Percentiles rank a stretch among this genome's conserved stretches.
Conservation (phyloP, 768 basidiomycete genomes). For the Boletus bicolor region DNA sequence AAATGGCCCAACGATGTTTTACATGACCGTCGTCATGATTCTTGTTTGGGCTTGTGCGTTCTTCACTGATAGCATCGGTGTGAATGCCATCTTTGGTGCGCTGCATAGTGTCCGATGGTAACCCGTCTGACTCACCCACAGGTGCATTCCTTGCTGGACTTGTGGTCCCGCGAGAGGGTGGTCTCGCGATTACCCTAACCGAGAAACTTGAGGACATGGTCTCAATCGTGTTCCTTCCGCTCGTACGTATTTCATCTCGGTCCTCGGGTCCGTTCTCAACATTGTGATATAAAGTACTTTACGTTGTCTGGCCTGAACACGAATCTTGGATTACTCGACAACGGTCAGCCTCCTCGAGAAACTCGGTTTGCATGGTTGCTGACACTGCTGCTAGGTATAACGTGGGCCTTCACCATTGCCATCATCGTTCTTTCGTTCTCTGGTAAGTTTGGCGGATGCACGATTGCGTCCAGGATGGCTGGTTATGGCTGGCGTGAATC, state of each 20-base stretch:
- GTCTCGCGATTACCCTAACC: constrained; percentile 81
- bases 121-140: constrained; percentile 20
- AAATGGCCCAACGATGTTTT: constrained; percentile 80
- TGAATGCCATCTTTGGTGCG: constrained; percentile 85
- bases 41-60: constrained; percentile 85
- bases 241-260: constrained; percentile 42
- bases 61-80: constrained; percentile 91
- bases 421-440: constrained; percentile 75
- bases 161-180: constrained; percentile 84
- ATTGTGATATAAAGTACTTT: constrained; percentile 62
- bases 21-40: constrained; percentile 84
- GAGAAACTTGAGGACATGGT: constrained; percentile 98
- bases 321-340: constrained; percentile 77
- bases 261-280: neutral
- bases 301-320: constrained; percentile 90
- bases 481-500: constrained; percentile 82
- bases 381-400: constrained; percentile 47
- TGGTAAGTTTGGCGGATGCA: constrained; percentile 89
- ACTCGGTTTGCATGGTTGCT: neutral
- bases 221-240: constrained; percentile 81
- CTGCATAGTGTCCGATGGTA: neutral
- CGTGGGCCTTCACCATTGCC: constrained; percentile 86
- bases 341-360: constrained; percentile 42
- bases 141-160: constrained; percentile 81
- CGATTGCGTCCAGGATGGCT: constrained; percentile 58